Evolutionary conservation across 352 stramenopile species (phyloP), one percentile per base, ranked within the genome.

Genomic region (Globisporangium spinosum): DNA sequence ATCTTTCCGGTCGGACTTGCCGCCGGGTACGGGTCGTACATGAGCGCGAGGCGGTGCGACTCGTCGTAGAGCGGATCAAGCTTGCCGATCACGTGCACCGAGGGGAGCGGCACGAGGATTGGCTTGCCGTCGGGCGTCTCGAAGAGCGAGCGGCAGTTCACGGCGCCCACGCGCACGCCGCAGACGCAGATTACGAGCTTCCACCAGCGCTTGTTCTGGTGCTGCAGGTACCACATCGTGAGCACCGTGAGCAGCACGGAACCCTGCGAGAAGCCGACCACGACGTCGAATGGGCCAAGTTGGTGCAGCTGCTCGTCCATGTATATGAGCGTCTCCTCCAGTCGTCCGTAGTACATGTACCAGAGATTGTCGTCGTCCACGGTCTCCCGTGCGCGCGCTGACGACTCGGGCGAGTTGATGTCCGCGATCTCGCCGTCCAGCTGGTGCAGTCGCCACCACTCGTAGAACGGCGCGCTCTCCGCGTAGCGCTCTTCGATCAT

Each of bases 191-290:
- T 59, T 8, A 58, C 70, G 9, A 84, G 67, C 59, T 77, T 79
- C 77, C 77, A 84, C 51, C 65, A 73, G n/a, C 54, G 63, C 67
- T 62, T 62, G 58, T 70, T 73, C 57, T 78, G 49, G 58, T 71
- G 67, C 25, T 62, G 53, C 38, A 73, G 43, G 45, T 75, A 77
- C 45, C 70, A 68, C 62, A 74, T 74, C 20, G 71, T 65, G 1
- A 80, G 69, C n/a, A 75, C 65, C 4, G 76, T 78, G 20, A 75
- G 54, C 47, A 87, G 55, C 53, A 73, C 61, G 1, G 70, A 75
- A 58, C 76, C 80, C 51, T 89, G 80, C 32, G 78, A 89, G 58
- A 89, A 89, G 15, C 78, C 77, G 17, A 84, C 56, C 3, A 80
- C 71, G 40, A 81, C 72, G 54, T 88, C 79, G 35, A 82, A 78